Evolutionary conservation across 1,284 basidiomycete genomes (phyloP), one percentile per base, ranked within the genome.

Genomic region (Ustilago loliicola): DNA sequence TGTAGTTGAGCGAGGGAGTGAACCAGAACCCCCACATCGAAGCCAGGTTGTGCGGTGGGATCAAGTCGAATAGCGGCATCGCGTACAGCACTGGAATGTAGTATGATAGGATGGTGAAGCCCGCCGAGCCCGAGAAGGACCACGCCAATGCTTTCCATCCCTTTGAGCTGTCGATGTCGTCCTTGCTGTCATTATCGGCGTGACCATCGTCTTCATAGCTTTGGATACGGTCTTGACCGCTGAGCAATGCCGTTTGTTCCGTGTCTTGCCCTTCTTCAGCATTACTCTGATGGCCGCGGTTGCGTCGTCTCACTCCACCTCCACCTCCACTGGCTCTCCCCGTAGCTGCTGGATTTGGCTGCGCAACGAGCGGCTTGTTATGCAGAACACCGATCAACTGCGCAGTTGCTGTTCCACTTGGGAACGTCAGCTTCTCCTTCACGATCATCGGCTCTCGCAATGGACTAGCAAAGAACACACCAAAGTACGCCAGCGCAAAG

Each of bases 341-440:
- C 13, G 23, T 19, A 23, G n/a, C 11, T n/a, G 61, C 23, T n/a
- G 57, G 36, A 7, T 25, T 34, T 1, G 25, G 23, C 53, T 55
- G 51, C 13, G 32, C 48, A 8, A 62, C 19, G 21, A 74, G 42
- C 10, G 79, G 79, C 32, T 66, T 61, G 19, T 70, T 66, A 82
- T 98, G 95, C n/a, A 98, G 89, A 11, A 98, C 93, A 1, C 94
- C 92, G 54, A 98, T 95, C 21, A 98, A 89, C 83, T 98, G 96
- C 1, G 96, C 96, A 0, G 96, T 98, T 0, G 96, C 96, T n/a
- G 80, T 97, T 25, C 96, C 96, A 0, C 93, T 95, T 0, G 96
- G 96, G 80, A 98, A 98, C 0, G 93, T 89, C 17, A 98, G 90
- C 86, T 96, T 92, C 86, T 98, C 96, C 85, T 95, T 92, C 50